Evolutionary conservation across 129 eudicot genomes (phyloP), one percentile per base, ranked within the genome.

Genomic region (Artemisia argyi): DNA sequence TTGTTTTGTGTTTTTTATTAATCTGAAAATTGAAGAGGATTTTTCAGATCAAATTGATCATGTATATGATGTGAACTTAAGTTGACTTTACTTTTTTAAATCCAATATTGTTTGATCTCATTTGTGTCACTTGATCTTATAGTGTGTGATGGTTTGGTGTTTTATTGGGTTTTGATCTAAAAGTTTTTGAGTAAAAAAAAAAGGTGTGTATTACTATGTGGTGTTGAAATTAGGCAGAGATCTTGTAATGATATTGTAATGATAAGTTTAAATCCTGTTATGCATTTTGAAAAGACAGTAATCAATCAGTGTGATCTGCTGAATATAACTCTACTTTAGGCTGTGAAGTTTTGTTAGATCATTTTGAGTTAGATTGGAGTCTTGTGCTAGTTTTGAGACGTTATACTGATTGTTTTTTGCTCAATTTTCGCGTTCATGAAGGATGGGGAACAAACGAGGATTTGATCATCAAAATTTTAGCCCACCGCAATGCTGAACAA

Each of bases 401-500:
- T 2, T 20, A 4, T 30, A 30, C 1, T 30, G 51, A 52, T 24
- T 77, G 71, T 56, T 66, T 61, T 55, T 16, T 75, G 72, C 53
- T 54, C 67, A 22, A 60, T 49, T 49, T 53, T 59, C 15, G 15
- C 47, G 5, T 4, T 63, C 51, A 73, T 85, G 61, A 72, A 49
- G 53, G 53, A 49, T 49, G 53, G 53, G 53, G 53, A 49, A 49
- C 53, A 14, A 49, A 49, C 8, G 53, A 49, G 53, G 15, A 49
- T 11, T 14, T 49, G 53, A 49, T 49, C 53, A 49, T 49, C 15
- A 49, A 49, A 49, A 14, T 49, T 11, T 14, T 49, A 14, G 53
- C 14, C 12, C 53, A 11, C 53, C 12, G 53, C 12, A 49, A 49
- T 49, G 53, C 53, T 9, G 53, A 11, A 14, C 53, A 49, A 14